Percentiles rank a stretch among this genome's conserved stretches.
Conservation (phyloP, 306 rosid species). For the Carpinus fangiana region DNA sequence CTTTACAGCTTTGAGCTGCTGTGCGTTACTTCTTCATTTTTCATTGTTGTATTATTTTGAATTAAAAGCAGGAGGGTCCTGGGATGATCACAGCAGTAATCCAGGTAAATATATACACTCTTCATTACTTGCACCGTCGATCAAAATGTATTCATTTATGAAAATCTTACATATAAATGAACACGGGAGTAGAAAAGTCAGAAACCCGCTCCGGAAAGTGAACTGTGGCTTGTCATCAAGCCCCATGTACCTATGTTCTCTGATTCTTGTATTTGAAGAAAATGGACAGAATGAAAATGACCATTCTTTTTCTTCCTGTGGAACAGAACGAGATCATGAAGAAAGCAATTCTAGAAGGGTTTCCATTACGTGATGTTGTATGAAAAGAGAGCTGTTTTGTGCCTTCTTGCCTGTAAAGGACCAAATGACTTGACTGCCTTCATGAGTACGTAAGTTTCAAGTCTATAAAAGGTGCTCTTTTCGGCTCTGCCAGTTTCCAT, state of each 20-base stretch:
- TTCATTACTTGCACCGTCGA: conserved; percentile 2
- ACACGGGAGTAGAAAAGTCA: neutral
- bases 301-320: conserved; percentile 17
- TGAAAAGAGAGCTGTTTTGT: conserved; percentile 24
- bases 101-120: conserved; percentile 48
- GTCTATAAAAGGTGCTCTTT: neutral
- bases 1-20: neutral
- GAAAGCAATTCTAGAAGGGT: conserved; percentile 61
- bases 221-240: neutral
- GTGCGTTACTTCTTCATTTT: neutral
- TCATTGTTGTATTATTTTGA: conserved; percentile 18
- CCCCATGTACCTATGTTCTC: conserved; percentile 16
- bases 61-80: conserved; percentile 58
- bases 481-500: neutral
- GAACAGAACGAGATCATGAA: conserved; percentile 69
- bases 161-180: neutral
- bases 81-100: conserved; percentile 70
- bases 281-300: conserved; percentile 9
- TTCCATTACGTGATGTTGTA: conserved; percentile 30
- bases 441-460: neutral
- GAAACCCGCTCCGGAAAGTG: neutral
- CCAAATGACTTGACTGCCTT: neutral
- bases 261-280: neutral
- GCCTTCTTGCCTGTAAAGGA: neutral
- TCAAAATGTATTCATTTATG: neutral